phyloP scores from a whole-genome alignment of 1,284 basidiomycete species.

The Ustilago shanxiensis region DNA sequence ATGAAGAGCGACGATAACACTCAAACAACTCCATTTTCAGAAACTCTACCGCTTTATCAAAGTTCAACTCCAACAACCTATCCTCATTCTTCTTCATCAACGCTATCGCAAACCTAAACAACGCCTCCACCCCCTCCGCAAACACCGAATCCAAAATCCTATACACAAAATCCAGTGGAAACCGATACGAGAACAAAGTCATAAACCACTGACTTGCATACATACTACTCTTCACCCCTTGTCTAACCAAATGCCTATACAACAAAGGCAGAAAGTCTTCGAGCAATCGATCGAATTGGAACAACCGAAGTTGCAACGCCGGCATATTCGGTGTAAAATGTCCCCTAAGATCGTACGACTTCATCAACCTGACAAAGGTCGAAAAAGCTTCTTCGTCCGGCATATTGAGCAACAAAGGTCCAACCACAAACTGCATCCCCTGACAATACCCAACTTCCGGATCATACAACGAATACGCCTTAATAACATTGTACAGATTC shows the following conservation, averaged over 20 bases:
- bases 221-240: conserved; percentile 91
- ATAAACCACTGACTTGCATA: conserved; percentile 97
- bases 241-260: conserved; percentile 88
- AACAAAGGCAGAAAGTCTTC: conserved; percentile 92
- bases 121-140: conserved; percentile 95
- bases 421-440: conserved; percentile 88
- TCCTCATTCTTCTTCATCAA: conserved; percentile 91
- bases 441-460: conserved; percentile 97
- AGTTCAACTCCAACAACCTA: conserved; percentile 51
- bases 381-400: conserved; percentile 84
- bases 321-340: conserved; percentile 99
- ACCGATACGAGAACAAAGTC: conserved; percentile 78
- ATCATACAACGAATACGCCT: conserved; percentile 97
- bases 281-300: conserved; percentile 90
- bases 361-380: conserved; percentile 95
- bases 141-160: conserved; percentile 94
- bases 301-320: conserved; percentile 88
- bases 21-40: conserved; percentile 63
- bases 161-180: conserved; percentile 92
- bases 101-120: conserved; percentile 92
- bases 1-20: conserved; percentile 37
- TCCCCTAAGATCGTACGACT: conserved; percentile 92
- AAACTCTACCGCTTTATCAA: conserved; percentile 62
- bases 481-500: conserved; percentile 95
- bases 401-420: conserved; percentile 86